These are phyloP conservation scores for Nicotiana sylvestris DNA, from an alignment of 257 asterid species.

Conservation along the genomic window DNA sequence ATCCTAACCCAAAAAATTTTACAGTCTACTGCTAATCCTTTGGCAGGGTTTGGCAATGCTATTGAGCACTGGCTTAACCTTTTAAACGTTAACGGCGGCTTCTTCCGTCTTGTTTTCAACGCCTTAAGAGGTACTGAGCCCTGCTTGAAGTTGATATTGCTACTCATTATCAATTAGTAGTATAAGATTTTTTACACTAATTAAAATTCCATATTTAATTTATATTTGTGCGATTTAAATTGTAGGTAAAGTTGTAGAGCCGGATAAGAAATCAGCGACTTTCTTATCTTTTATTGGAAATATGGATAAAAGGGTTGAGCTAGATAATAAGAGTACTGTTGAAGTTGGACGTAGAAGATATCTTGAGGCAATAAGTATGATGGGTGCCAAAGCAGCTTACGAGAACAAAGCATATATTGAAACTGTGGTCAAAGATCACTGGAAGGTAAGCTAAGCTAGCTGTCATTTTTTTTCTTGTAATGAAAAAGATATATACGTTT, in stretches of 20 bases:
- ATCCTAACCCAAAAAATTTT: conserved; percentile 13
- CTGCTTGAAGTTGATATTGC: neutral
- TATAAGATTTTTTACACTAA: too few relatives aligned
- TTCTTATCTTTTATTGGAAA: conserved; percentile 41
- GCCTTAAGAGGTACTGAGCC: neutral
- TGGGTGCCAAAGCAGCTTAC: conserved; percentile 67
- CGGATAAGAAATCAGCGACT: conserved; percentile 21
- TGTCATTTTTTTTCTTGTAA: neutral
- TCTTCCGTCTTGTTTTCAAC: neutral
- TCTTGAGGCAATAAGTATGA: conserved; percentile 34
- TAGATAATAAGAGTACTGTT: conserved; percentile 34
- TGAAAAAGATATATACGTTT: neutral
- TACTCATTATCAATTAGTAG: neutral
- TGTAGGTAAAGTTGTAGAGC: conserved; percentile 40
- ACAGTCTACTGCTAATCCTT: conserved; percentile 21
- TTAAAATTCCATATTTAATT: neutral
- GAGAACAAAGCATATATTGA: conserved; percentile 46
- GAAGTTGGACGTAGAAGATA: conserved; percentile 36
- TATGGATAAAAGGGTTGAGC: conserved; percentile 40
- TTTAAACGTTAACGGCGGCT: conserved; percentile 33
- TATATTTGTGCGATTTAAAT: neutral
- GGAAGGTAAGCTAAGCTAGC: conserved; percentile 44
- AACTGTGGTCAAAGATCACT: conserved; percentile 35
- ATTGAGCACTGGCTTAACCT: conserved; percentile 64
- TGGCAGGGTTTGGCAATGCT: conserved; percentile 37